Conservation (phyloP, 2,329 filamentous ascomycete species). For the Venturia asperata region DNA sequence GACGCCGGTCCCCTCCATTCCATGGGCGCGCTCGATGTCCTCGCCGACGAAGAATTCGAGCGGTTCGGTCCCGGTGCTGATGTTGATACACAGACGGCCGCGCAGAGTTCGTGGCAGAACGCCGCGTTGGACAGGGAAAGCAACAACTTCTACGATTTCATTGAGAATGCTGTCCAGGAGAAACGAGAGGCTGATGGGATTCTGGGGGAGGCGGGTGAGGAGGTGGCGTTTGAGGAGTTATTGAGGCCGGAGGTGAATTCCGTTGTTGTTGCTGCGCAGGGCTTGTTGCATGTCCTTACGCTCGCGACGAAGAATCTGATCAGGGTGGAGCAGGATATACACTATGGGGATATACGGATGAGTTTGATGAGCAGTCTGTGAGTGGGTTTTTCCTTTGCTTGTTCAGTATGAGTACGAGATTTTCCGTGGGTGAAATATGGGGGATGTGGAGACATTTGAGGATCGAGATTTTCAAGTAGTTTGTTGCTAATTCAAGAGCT, state of each 20-base stretch:
- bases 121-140: conserved; percentile 52
- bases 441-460: background rate
- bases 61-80: conserved; percentile 34
- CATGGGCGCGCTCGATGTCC: background rate
- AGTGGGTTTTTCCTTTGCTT: background rate
- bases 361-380: background rate
- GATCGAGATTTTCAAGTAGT: background rate
- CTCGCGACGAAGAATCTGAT: conserved; percentile 18
- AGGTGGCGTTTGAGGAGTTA: conserved; percentile 55
- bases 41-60: conserved; percentile 28
- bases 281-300: conserved; percentile 34
- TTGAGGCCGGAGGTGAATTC: conserved; percentile 52
- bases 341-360: conserved; percentile 5
- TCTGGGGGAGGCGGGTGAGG: conserved; percentile 10
- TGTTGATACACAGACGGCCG: conserved; percentile 45
- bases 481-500: no score
- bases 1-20: background rate
- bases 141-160: conserved; percentile 56
- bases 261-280: conserved; percentile 55
- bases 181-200: conserved; percentile 22
- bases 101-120: conserved; percentile 42
- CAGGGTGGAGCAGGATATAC: background rate
- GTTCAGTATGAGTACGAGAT: background rate
- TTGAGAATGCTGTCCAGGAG: conserved; percentile 42
- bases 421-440: conserved; percentile 21